Percentiles rank a stretch among this genome's conserved stretches.
Evolutionary conservation across 495 filamentous ascomycete species (phyloP).

Genomic region (Pyrenula aspistea): DNA sequence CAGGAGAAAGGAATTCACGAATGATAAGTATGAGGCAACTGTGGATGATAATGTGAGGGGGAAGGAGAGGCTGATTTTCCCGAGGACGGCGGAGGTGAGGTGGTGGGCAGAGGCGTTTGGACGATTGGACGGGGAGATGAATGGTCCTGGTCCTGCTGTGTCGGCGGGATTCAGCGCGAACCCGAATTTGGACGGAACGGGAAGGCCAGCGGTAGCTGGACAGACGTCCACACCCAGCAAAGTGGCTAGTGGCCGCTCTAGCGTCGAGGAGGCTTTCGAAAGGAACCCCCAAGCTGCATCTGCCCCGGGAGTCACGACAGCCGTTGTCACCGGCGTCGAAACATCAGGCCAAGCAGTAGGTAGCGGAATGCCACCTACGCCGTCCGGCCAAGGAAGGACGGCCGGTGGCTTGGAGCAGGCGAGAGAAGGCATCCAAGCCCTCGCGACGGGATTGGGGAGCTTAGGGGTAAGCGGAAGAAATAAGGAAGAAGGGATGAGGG

Average conservation of each 20-base stretch:
- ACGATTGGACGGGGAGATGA: constrained; percentile 85
- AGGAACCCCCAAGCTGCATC: constrained; percentile 8
- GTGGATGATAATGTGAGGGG: constrained; percentile 69
- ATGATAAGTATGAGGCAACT: constrained; percentile 61
- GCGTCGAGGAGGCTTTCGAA: background rate
- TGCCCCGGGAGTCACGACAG: constrained; percentile 10
- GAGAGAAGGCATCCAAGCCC: background rate
- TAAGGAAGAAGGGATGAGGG: background rate
- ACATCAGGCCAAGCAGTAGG: constrained; percentile 24
- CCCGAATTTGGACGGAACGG: background rate
- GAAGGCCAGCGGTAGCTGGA: background rate
- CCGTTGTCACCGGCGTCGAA: constrained; percentile 36
- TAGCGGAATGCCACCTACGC: background rate
- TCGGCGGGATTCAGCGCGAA: constrained; percentile 10
- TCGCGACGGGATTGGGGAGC: background rate
- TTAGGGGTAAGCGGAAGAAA: background rate
- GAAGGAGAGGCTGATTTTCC: constrained; percentile 75
- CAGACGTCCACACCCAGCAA: background rate
- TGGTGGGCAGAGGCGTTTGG: constrained; percentile 94
- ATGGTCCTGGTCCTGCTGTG: too few relatives aligned
- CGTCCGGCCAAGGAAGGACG: background rate
- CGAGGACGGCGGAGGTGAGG: constrained; percentile 50
- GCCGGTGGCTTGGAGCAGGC: background rate
- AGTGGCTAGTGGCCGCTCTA: background rate
- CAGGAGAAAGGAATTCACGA: constrained; percentile 65